Evolutionary conservation across 2,329 filamentous ascomycete species (phyloP).

Genomic region (Ophiosphaerella korrae): DNA sequence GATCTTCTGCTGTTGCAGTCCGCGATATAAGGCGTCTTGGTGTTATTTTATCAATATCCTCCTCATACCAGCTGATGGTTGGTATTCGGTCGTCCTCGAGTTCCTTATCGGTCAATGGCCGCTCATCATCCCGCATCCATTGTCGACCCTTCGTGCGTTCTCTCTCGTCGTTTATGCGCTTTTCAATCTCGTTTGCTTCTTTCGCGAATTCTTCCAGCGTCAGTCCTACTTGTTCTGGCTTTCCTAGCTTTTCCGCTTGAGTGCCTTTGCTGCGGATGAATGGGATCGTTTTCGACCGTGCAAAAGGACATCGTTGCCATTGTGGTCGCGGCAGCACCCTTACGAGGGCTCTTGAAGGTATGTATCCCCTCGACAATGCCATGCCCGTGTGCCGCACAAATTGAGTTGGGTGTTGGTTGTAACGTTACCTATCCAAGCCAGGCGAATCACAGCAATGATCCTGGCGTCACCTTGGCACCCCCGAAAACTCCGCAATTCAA

Average conservation of each 20-base stretch:
- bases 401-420: too few species aligned
- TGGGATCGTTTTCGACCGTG: slow-evolving; percentile 19
- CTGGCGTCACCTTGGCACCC: too few species aligned
- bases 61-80: slow-evolving; percentile 36
- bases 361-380: slow-evolving; percentile 26
- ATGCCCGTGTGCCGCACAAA: slow-evolving; percentile 6
- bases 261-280: slow-evolving; percentile 30
- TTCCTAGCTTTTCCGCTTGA: slow-evolving; percentile 11
- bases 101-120: slow-evolving; percentile 22
- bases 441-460: too few species aligned
- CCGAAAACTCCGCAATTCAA: too few species aligned
- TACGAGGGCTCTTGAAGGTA: slow-evolving; percentile 33
- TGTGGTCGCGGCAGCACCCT: slow-evolving; percentile 29
- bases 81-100: slow-evolving; percentile 28
- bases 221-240: neutral
- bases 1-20: slow-evolving; percentile 31
- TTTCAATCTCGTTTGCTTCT: neutral
- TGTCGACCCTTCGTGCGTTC: neutral
- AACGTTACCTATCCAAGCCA: too few species aligned
- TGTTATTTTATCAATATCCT: slow-evolving; percentile 30
- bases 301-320: slow-evolving; percentile 21
- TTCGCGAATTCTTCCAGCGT: neutral
- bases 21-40: slow-evolving; percentile 28
- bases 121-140: slow-evolving; percentile 10
- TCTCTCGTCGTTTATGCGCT: neutral